Evolutionary conservation across 768 basidiomycete species (phyloP), one percentile per base, ranked within the genome.

Genomic region (Boletus pseudo-olivaceus): DNA sequence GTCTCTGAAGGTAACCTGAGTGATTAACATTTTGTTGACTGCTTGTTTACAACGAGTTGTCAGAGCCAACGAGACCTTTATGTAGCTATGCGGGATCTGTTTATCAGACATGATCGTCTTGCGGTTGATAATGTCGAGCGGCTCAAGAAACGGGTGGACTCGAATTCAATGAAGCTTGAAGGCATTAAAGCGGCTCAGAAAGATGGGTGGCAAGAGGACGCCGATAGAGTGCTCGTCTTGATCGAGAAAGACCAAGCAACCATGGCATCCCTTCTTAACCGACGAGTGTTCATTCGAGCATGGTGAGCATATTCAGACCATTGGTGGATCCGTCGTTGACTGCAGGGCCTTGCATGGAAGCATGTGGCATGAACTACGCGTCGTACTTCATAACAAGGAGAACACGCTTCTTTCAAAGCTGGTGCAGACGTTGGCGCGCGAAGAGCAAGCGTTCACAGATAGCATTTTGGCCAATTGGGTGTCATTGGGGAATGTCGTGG

Each of bases 361-460:
- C 60, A 82, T 97, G 81, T 98, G 94, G 93, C 90, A 96, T 63
- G 94, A 98, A 69, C 77, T 96, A n/a, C 84, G 91, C 23, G 90
- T 93, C 17, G 87, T 98, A 35, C 74, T 96, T 42, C 93, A 97
- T 70, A 93, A 95, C 59, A 78, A 88, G 51, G 94, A 97, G 73
- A 91, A 93, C 60, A 79, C 88, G 0, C 78, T 95, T 34, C 72
- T 95, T 27, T 88, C 88, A 0, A 77, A 86, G 56, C 75, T 87
- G 2, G 83, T 87, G 55, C 84, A 90, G 67, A 72, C 74, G 1
- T 90, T 94, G 67, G 84, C 85, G 3, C 78, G 77, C 48, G 88
- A 90, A 51, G 91, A 95, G 64, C 80, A 80, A 45, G 80, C 79
- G 46, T 92, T 84, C 63, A 72, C 82, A 1, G 82, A 87, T 61